Conservation (phyloP, 2,329 filamentous ascomycete genomes). For the Aspergillus carbonarius region DNA sequence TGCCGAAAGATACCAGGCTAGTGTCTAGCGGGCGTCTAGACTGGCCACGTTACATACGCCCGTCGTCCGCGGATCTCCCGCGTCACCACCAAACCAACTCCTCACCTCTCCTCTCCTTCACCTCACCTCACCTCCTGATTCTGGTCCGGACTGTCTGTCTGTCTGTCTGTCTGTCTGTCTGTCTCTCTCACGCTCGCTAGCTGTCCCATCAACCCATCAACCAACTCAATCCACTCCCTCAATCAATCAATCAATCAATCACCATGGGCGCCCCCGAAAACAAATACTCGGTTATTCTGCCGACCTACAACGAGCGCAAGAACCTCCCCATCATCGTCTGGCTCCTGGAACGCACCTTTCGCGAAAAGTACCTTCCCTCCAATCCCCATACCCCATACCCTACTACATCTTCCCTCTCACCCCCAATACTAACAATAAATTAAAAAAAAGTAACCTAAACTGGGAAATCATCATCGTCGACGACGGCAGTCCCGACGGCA, state of each 20-base stretch:
- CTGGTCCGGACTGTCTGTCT: neutral
- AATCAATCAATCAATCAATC: slow-evolving; percentile 3
- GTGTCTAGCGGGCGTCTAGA: neutral
- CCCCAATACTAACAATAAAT: neutral
- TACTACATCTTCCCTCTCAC: neutral
- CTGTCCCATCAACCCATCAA: neutral
- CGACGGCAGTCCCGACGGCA: slow-evolving; percentile 95
- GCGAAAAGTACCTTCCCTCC: slow-evolving; percentile 80
- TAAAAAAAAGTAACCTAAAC: slow-evolving; percentile 69
- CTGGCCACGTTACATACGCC: slow-evolving; percentile 13
- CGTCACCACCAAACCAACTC: slow-evolving; percentile 2
- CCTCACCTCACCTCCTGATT: neutral
- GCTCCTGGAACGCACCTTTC: slow-evolving; percentile 90
- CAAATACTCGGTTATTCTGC: slow-evolving; percentile 96
- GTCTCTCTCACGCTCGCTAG: neutral
- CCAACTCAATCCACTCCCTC: neutral
- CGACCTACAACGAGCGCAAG: slow-evolving; percentile 96
- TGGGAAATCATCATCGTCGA: slow-evolving; percentile 99
- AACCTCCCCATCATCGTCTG: slow-evolving; percentile 96
- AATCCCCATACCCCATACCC: slow-evolving; percentile 24
- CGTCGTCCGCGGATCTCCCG: slow-evolving; percentile 14
- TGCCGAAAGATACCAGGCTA: neutral
- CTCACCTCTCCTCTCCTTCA: neutral
- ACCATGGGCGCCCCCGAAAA: slow-evolving; percentile 51
- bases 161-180: neutral